Evolutionary conservation across 805 yeast genomes (phyloP), one percentile per base, ranked within the genome.

Genomic region (Ogataea paradorogensis): DNA sequence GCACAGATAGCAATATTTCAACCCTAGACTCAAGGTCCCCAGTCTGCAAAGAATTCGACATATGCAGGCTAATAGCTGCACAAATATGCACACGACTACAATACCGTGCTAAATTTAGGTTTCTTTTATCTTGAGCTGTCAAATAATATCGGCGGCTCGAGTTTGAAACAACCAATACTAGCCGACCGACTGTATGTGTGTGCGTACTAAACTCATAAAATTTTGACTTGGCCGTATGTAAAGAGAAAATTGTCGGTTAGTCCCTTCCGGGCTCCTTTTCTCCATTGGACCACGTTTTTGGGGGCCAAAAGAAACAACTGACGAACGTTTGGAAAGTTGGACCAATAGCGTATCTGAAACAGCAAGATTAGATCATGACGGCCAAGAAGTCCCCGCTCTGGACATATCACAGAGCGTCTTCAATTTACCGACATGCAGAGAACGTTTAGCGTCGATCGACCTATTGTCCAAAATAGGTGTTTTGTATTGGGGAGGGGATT

Each of bases 41-140:
- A n/a, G 18, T 10, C 22, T 27, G 40, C 40, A 31, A 31, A 26
- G 40, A 31, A 37, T 21, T 14, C 13, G n/a, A 10, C 20, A 20
- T 21, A 16, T 16, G 29, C 42, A 31, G 16, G 21, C 35, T 38
- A 38, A 25, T 29, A 25, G 10, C 27, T 32, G 36, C 42, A 31
- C 15, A 27, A 27, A 18, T 18, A 18, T 18, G 20, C 20, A 18
- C 20, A 18, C 20, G 20, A 18, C 20, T 18, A 18, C 20, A 6
- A 5, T 5, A 18, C 20, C 20, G 20, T 5, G n/a, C 14, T 10
- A 31, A 31, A 31, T 14, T 22, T 5, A 18, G 20, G 6, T 18
- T 18, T 6, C 4, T 18, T 18, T 18, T 18, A 18, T 6, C 20
- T 18, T 18, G 4, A 18, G 20, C 20, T 18, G 20, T 18, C 20